A percentile compares a stretch with the other conserved stretches of the same genome.
Evolutionary conservation across 2,329 filamentous ascomycete species (phyloP).

Genomic region (Colletotrichum neosansevieriae): DNA sequence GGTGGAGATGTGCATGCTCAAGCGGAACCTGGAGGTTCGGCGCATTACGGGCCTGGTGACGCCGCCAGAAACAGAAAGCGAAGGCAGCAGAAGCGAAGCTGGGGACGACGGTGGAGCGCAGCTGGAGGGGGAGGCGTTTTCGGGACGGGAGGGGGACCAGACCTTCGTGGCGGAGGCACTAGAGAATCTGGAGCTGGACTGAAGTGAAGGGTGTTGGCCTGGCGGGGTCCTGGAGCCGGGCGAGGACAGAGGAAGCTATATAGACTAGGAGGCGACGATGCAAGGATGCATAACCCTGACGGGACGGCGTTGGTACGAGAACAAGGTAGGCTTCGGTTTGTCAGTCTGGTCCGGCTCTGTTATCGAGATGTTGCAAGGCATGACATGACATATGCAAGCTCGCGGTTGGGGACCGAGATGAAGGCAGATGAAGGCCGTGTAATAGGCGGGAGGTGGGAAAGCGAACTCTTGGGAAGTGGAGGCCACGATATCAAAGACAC

Average conservation of each 20-base stretch:
- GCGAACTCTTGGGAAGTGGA: constrained; percentile 22
- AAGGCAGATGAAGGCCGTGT: constrained; percentile 14
- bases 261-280: constrained; percentile 3
- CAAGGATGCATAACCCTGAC: constrained; percentile 26
- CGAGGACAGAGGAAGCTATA: constrained; percentile 1
- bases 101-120: constrained; percentile 49
- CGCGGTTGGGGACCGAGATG: constrained; percentile 29
- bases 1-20: constrained; percentile 77
- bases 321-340: neutral
- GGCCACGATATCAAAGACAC: constrained; percentile 26
- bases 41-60: constrained; percentile 58
- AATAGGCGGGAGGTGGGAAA: constrained; percentile 12
- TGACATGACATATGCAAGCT: constrained; percentile 35
- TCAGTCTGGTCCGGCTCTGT: constrained; percentile 5
- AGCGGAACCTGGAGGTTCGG: constrained; percentile 54
- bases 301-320: constrained; percentile 24
- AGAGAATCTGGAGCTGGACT: constrained; percentile 44
- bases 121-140: constrained; percentile 18
- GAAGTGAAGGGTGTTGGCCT: constrained; percentile 19
- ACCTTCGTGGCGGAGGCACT: constrained; percentile 43
- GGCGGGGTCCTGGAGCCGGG: neutral
- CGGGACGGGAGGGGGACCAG: constrained; percentile 28
- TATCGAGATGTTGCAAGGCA: neutral
- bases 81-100: constrained; percentile 56
- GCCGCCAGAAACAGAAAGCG: constrained; percentile 67